Evolutionary conservation across 345 rosid genomes (phyloP), one percentile per base, ranked within the genome.

Genomic region (Fremontodendron californicum): DNA sequence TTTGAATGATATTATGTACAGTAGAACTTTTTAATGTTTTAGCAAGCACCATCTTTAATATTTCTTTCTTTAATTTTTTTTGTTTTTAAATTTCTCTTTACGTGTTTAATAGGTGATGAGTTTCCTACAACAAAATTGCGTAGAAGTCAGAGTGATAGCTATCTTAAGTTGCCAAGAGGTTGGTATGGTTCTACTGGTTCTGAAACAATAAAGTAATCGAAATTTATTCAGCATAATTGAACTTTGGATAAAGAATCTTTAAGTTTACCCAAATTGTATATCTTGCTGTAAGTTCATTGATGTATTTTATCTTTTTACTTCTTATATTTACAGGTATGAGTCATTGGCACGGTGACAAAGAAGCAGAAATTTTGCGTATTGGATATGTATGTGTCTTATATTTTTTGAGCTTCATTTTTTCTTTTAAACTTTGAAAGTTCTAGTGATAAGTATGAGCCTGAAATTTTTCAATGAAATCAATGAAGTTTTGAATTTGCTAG

Each of bases 341-440:
- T 33, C 82, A 57, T 78, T 89, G 93, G 94, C 80, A 82, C 8
- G 84, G 93, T 80, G 97, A 93, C 77, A 87, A 86, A 87, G 98
- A 94, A 78, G 95, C 97, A 70, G 91, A 85, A 84, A 71, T 43
- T 48, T 88, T 94, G 81, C 97, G 97, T 27, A 61, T 94, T 84
- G 98, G 98, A 76, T 86, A 79, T 88, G 98, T 94, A 91, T 85
- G 97, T 83, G 76, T 64, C 29, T 48, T n/a, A 55, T 71, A 27
- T 80, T 62, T 73, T 31, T 57, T 74, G 25, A 27, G 46, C 3
- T 27, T 37, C 43, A 65, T 49, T 31, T 10, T 57, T 69, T 31
- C 3, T 23, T 25, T 11, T 45, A 1, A 2, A 31, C 33, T 70
- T 15, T 29, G 21, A 23, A 62, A 40, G 25, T 58, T 46, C 43